Evolutionary conservation across 202 grass and related monocot species (phyloP), one percentile per base, ranked within the genome.

Genomic region (Carex arenaria): DNA sequence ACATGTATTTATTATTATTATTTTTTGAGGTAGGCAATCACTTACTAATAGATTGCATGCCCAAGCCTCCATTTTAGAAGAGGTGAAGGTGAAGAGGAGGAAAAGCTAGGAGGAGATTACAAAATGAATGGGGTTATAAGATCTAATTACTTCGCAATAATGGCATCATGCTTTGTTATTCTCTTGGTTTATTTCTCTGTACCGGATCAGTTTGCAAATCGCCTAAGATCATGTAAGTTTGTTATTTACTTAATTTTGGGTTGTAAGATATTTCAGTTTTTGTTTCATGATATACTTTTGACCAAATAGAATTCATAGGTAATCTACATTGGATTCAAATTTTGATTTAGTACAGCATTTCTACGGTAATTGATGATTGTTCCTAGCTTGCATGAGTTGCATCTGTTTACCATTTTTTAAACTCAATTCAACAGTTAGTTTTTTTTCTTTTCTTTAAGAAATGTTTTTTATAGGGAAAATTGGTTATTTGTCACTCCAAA

Each of bases 161-260:
- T 82, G 14, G 64, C 61, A 18, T 14, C 62, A 67, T 82, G 80
- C 42, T 68, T 82, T 19, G 14, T 82, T 52, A 52, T 82, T 67
- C 47, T 82, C 22, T n/a, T 82, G 38, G 28, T 82, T 26, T 82
- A 82, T 67, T 82, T 82, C 42, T 82, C 64, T 31, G 67, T 14
- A 42, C 64, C 43, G 4, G 80, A 82, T 82, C 61, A 67, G 14
- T 82, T 82, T 32, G 5, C 62, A 45, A 66, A 81, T 67, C 38
- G 12, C 31, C 22, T 68, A 53, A 82, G 4, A 82, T 54, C 80
- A 82, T 43, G 80, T 82, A 82, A 51, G 61, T 82, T 40, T n/a
- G 12, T 61, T 10, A 61, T 63, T 22, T 22, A 22, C 17, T 80
- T n/a, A n/a, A n/a, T n/a, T 80, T 43, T 26, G 4, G 5, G n/a